phyloP scores from a whole-genome alignment of 305 asterid species.

The Fraxinus nigra region DNA sequence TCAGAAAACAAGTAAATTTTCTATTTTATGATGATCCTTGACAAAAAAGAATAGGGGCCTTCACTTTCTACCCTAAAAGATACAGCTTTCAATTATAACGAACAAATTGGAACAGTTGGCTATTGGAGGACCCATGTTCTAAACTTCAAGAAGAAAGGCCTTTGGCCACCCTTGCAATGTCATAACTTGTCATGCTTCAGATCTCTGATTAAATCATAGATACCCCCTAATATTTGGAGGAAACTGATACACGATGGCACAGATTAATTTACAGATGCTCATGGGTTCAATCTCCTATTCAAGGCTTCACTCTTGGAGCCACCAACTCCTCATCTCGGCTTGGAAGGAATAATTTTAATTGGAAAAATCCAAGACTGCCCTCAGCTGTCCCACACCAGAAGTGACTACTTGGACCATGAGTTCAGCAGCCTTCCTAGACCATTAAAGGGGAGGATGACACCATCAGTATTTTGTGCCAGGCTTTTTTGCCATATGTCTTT shows the following conservation, averaged over 20 bases:
- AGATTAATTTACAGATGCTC: slow-evolving; percentile 23
- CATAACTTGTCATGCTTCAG: slow-evolving; percentile 19
- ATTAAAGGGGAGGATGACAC: slow-evolving; percentile 4
- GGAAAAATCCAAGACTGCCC: slow-evolving; percentile 4
- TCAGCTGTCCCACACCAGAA: slow-evolving; percentile 9
- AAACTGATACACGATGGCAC: slow-evolving; percentile 15
- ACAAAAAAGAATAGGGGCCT: slow-evolving; percentile 52
- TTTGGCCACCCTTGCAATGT: slow-evolving; percentile 28
- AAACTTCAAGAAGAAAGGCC: slow-evolving; percentile 34
- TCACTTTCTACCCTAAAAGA: slow-evolving; percentile 55
- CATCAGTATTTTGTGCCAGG: slow-evolving; percentile 47
- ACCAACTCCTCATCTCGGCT: slow-evolving; percentile 6
- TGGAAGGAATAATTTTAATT: background rate
- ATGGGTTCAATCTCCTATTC: slow-evolving; percentile 23
- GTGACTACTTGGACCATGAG: slow-evolving; percentile 25
- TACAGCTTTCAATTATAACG: slow-evolving; percentile 45
- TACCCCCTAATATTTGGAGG: slow-evolving; percentile 28
- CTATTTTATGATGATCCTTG: slow-evolving; percentile 50
- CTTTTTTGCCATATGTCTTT: slow-evolving; percentile 70
- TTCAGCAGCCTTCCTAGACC: slow-evolving; percentile 30
- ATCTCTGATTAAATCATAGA: slow-evolving; percentile 22
- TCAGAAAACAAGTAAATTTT: slow-evolving; percentile 42
- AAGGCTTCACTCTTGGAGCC: slow-evolving; percentile 24
- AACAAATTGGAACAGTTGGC: slow-evolving; percentile 43
- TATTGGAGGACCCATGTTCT: slow-evolving; percentile 38